Percentiles rank a stretch among this genome's conserved stretches.
Evolutionary conservation across 768 basidiomycete genomes (phyloP).

Genomic region (Coprinopsis marcescibilis): DNA sequence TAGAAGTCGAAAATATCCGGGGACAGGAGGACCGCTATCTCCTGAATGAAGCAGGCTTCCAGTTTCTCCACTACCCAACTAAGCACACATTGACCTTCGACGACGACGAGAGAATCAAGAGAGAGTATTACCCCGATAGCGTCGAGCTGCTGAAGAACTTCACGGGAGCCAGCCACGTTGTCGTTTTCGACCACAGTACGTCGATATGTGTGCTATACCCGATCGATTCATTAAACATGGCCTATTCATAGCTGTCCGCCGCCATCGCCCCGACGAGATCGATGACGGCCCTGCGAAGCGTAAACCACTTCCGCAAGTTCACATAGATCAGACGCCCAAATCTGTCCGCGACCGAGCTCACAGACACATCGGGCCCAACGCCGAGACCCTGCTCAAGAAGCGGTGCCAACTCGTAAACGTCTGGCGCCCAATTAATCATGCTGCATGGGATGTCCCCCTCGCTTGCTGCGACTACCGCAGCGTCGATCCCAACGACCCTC

Average conservation of each 20-base stretch:
- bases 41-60: conserved; percentile 50
- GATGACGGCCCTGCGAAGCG: conserved; percentile 32
- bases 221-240: no score
- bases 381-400: conserved; percentile 32
- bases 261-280: conserved; percentile 29
- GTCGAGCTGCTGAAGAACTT: conserved; percentile 50
- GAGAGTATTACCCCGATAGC: conserved; percentile 59
- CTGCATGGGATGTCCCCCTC: conserved; percentile 44
- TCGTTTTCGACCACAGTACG: conserved; percentile 60
- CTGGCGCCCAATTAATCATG: conserved; percentile 47
- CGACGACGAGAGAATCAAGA: conserved; percentile 46
- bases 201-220: conserved; percentile 17
- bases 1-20: conserved; percentile 48
- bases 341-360: conserved; percentile 40
- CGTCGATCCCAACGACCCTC: conserved; percentile 34
- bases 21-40: conserved; percentile 39
- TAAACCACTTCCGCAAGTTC: conserved; percentile 38
- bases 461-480: conserved; percentile 43
- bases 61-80: conserved; percentile 33
- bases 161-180: conserved; percentile 54
- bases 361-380: conserved; percentile 43
- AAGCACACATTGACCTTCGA: conserved; percentile 41
- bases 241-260: conserved; percentile 32
- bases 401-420: conserved; percentile 55
- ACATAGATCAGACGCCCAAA: conserved; percentile 45